phyloP scores from a whole-genome alignment of 345 rosid species.

The Citrus mangshanensis region DNA sequence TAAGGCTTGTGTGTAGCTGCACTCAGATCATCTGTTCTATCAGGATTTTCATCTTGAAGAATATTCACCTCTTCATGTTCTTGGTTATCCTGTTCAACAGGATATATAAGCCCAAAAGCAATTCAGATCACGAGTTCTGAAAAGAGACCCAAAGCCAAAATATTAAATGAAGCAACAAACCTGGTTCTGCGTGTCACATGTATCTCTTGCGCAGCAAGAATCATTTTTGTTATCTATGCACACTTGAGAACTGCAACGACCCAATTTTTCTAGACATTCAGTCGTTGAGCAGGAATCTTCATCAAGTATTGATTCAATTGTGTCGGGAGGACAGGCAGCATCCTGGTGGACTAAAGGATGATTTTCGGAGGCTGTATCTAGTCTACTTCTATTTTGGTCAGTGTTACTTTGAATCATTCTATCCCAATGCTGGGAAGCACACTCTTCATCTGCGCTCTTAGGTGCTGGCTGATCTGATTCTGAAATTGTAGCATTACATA shows the following conservation, averaged over 20 bases:
- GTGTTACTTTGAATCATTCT: not conserved
- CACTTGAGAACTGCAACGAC: not conserved
- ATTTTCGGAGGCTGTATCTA: not conserved
- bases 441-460: not conserved
- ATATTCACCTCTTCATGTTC: slow-evolving; percentile 2
- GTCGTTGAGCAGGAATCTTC: not conserved
- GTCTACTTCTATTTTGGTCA: not conserved
- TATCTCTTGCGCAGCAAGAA: not conserved
- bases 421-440: not conserved
- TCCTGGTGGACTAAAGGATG: not conserved
- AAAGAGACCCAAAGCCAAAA: not conserved
- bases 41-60: not conserved
- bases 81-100: not conserved
- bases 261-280: not conserved
- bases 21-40: not conserved
- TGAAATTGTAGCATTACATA: not conserved
- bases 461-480: not conserved
- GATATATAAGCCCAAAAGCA: not conserved
- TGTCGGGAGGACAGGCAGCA: not conserved
- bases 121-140: not conserved
- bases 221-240: not conserved
- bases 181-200: not conserved
- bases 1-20: slow-evolving; percentile 6
- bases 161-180: not conserved
- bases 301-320: not conserved